These are phyloP conservation scores for Monosporascus sp. DNA, from an alignment of 2,329 filamentous ascomycete species.

Conservation along the genomic window DNA sequence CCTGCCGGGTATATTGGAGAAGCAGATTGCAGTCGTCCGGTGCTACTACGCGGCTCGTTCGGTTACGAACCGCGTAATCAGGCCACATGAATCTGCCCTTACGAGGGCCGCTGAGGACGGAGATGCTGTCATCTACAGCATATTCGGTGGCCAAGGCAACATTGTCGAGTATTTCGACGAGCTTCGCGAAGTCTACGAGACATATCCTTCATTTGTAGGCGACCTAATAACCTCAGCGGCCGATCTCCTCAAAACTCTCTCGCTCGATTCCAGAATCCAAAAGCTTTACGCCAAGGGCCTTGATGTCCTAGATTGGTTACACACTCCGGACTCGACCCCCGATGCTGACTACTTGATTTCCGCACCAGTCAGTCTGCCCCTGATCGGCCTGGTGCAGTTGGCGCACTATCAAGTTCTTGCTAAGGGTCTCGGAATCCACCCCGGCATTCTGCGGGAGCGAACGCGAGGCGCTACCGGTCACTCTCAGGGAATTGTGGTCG, in stretches of 20 bases:
- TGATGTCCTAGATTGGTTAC: slow-evolving; percentile 90
- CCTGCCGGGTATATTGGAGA: slow-evolving; percentile 84
- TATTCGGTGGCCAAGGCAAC: slow-evolving; percentile 96
- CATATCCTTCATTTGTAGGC: slow-evolving; percentile 85
- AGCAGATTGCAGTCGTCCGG: slow-evolving; percentile 85
- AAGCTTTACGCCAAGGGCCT: slow-evolving; percentile 98
- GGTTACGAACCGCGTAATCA: slow-evolving; percentile 79
- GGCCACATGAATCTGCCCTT: slow-evolving; percentile 88
- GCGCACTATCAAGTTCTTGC: slow-evolving; percentile 95
- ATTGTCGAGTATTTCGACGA: slow-evolving; percentile 99
- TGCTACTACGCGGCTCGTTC: slow-evolving; percentile 89
- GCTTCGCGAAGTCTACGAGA: slow-evolving; percentile 82
- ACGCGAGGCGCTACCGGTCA: slow-evolving; percentile 90
- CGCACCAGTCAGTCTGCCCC: slow-evolving; percentile 88
- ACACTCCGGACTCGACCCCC: slow-evolving; percentile 81
- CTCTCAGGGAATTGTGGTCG: slow-evolving; percentile 93
- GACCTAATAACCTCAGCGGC: slow-evolving; percentile 79
- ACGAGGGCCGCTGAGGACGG: slow-evolving; percentile 82
- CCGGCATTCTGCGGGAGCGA: slow-evolving; percentile 79
- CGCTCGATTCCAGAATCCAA: slow-evolving; percentile 77
- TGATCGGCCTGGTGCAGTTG: slow-evolving; percentile 94
- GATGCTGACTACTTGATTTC: slow-evolving; percentile 93
- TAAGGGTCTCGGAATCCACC: slow-evolving; percentile 83
- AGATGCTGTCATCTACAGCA: slow-evolving; percentile 81
- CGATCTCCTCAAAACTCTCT: slow-evolving; percentile 79